phyloP scores from a whole-genome alignment of 2,329 filamentous ascomycete genomes.

The Cordyceps cicadae region DNA sequence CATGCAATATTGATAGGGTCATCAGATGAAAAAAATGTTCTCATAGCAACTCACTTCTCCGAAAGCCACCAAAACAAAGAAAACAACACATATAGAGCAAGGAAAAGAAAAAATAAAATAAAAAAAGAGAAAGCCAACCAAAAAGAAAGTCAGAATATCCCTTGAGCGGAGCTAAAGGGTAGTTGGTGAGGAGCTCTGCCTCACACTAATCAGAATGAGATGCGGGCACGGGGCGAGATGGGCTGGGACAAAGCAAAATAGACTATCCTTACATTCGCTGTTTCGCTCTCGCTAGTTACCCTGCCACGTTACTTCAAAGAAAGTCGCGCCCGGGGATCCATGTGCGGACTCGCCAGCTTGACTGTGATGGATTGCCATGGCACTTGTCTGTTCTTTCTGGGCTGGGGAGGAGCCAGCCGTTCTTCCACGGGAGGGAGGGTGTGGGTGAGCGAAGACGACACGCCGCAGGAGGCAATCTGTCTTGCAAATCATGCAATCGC shows the following conservation, averaged over 20 bases:
- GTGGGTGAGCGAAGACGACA: neutral
- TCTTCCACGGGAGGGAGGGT: too few relatives aligned
- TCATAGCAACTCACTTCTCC: too few relatives aligned
- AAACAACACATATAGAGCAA: neutral
- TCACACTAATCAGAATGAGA: neutral
- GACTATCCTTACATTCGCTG: neutral
- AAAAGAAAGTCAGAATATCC: neutral
- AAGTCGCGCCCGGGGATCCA: neutral
- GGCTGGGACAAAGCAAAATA: neutral
- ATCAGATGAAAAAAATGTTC: too few relatives aligned
- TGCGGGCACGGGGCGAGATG: neutral
- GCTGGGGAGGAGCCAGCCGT: too few relatives aligned
- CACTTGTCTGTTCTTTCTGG: neutral
- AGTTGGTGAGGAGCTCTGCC: neutral
- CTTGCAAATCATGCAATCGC: neutral
- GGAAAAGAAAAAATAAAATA: neutral
- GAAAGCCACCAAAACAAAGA: neutral
- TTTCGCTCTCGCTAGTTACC: neutral
- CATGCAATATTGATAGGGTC: too few relatives aligned
- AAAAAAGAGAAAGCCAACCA: neutral
- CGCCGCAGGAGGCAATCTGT: neutral
- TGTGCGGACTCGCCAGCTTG: neutral
- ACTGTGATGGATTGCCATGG: neutral
- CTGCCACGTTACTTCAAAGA: slow-evolving; percentile 4
- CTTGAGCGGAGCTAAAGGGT: neutral